A percentile compares a stretch with the other conserved stretches of the same genome.
phyloP scores from a whole-genome alignment of 805 yeast genomes.

The Hanseniaspora lindneri region DNA sequence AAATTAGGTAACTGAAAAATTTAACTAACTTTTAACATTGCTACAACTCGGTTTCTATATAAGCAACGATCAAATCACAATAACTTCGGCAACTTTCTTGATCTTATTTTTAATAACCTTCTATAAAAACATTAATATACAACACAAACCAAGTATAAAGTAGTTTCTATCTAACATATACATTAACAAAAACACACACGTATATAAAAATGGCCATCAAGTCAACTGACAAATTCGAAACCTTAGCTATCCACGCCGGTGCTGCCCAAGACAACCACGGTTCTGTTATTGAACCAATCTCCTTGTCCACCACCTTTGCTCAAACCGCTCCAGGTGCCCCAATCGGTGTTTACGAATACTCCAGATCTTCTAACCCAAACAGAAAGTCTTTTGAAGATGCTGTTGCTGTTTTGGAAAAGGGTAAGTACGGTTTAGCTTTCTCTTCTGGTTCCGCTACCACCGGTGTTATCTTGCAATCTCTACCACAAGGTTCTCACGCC shows the following conservation, averaged over 20 bases:
- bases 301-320: constrained; percentile 74
- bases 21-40: too few relatives aligned
- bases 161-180: background rate
- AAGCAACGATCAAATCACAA: too few relatives aligned
- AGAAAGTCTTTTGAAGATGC: constrained; percentile 70
- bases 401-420: constrained; percentile 68
- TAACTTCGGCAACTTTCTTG: too few relatives aligned
- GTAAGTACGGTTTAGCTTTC: constrained; percentile 62
- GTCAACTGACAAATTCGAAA: constrained; percentile 44
- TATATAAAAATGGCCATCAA: constrained; percentile 20
- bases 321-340: constrained; percentile 70
- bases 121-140: too few relatives aligned
- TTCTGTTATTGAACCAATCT: constrained; percentile 76
- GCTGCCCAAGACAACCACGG: constrained; percentile 65
- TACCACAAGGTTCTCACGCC: constrained; percentile 62
- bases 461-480: constrained; percentile 59
- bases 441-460: constrained; percentile 82
- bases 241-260: constrained; percentile 78
- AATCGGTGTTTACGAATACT: constrained; percentile 68
- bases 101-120: too few relatives aligned
- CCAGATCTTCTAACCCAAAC: constrained; percentile 79
- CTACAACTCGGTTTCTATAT: too few relatives aligned
- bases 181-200: background rate
- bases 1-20: too few relatives aligned
- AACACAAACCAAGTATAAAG: background rate